Evolutionary conservation across 352 stramenopile genomes (phyloP), one percentile per base, ranked within the genome.

Genomic region (Phytophthora parvispora): DNA sequence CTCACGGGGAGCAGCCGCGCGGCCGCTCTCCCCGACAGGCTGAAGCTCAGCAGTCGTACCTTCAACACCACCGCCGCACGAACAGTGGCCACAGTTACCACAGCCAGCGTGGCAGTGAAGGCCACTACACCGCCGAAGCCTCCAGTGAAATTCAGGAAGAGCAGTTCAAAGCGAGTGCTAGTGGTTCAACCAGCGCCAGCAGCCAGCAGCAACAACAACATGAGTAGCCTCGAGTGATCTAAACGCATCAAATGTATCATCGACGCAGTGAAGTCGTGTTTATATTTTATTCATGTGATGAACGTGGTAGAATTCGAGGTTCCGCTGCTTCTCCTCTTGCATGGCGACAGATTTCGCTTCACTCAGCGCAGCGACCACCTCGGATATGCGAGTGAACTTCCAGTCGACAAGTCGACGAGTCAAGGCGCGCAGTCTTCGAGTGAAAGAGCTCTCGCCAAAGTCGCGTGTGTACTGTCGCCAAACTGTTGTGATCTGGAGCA

Each of bases 231-330:
- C 52, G 42, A 29, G 34, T 16, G 24, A 59, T 2, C 27, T 47
- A 58, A 64, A 52, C 32, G 31, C 34, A 34, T 45, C 29, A 47
- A 45, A 62, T 49, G 58, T 59, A 69, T 55, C 59, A 48, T 57
- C 40, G 29, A 49, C 34, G 27, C n/a, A 55, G 29, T 53, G 38
- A 16, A 53, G 25, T 53, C 25, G 51, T 68, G 65, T 60, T 60
- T 64, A 40, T 64, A 34, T 53, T 59, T 69, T 67, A 48, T 48
- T 16, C 12, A 51, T 10, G 45, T 51, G 43, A 25, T 84, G 76
- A 2, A 87, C 72, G 64, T 93, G 83, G 66, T 76, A 87, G 67
- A 93, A 91, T 65, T 93, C 85, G 48, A 93, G 80, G 60, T 91
- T 93, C 18, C 83, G 72, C 25, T 86, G 77, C 43, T 81, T 75